Base-by-base conservation (phyloP, 2,329 filamentous ascomycete genomes). In the Thermothelomyces thermophilus region DNA sequence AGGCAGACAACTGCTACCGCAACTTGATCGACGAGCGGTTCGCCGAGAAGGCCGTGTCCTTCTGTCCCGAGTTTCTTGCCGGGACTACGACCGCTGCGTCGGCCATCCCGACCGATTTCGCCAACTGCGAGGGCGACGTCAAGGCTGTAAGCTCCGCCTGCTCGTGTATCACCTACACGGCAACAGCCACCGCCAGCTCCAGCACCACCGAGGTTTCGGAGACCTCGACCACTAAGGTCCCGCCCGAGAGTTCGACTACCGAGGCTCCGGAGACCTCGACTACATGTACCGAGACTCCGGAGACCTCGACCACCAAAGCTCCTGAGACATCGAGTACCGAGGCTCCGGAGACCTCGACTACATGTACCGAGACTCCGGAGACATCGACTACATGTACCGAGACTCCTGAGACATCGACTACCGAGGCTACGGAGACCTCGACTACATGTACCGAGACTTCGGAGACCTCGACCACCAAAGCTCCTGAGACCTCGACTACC, bases 251-350 rank as follows among this genome's bases (percentile, higher is more conserved):
- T 26, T 26, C 24, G 24, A 26, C 24, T 9, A 26, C 24, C 24
- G 24, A 26, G 5, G 24, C 5, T 26, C n/a, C n/a, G 24, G 9
- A 5, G 24, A 26, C 24, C 5, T 5, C 9, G 24, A 26, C 24
- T 26, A n/a, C 24, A 9, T 26, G 24, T 9, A 26, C 24, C 9
- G 24, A 26, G 5, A 9, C 5, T 5, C 24, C 24, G 24, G 24
- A 26, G 24, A 72, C 70, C 46, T 73, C 71, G 33, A 56, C 71
- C 52, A 71, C 76, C 57, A 70, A 80, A 68, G 71, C 72, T 63
- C 61, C 71, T 58, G 13, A 16, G 20, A 24, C 33, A 11, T 41
- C 53, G 66, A 5, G 24, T 11, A 35, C 33, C 14, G 33, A n/a
- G 8, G 16, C 7, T 5, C 13, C 33, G 3, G 33, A 65, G 54